Percentiles rank a stretch among this genome's conserved stretches.
Evolutionary conservation across 352 stramenopile genomes (phyloP).

Genomic region (Paralagenidium karlingii): DNA sequence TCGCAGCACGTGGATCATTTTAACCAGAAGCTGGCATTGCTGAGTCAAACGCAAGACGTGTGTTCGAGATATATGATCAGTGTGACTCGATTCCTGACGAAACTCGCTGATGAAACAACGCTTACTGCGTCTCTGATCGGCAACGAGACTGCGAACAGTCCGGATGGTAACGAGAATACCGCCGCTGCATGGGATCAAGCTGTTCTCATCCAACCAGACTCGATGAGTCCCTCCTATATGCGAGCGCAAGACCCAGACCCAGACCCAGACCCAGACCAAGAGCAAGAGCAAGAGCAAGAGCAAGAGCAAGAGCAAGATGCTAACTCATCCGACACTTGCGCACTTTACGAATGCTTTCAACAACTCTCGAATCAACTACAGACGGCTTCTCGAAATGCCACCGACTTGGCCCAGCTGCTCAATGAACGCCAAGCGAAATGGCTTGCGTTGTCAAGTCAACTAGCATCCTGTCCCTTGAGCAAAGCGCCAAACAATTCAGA

Average conservation of each 20-base stretch:
- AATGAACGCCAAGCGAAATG: constrained; percentile 45
- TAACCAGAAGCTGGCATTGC: constrained; percentile 41
- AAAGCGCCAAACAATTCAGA: constrained; percentile 33
- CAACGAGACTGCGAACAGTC: no score
- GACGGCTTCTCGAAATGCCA: constrained; percentile 8
- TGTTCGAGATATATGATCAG: constrained; percentile 17
- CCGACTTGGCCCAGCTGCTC: constrained; percentile 9
- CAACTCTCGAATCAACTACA: constrained; percentile 11
- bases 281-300: no score
- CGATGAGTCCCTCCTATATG: no score
- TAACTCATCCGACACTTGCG: no score
- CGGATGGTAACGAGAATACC: no score
- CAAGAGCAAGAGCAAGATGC: no score
- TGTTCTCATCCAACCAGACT: no score
- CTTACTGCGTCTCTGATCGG: constrained; percentile 5
- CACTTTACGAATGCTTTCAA: constrained; percentile 3
- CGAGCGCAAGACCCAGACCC: no score
- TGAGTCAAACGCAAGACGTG: constrained; percentile 39
- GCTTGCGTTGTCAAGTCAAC: constrained; percentile 55
- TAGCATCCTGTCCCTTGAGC: constrained; percentile 40
- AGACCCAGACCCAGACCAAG: no score
- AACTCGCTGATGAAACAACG: neutral
- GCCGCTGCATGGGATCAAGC: no score
- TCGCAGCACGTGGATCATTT: constrained; percentile 27
- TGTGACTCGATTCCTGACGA: constrained; percentile 19